Conservation (phyloP, 2,329 filamentous ascomycete genomes). For the Pseudogymnoascus sp. region DNA sequence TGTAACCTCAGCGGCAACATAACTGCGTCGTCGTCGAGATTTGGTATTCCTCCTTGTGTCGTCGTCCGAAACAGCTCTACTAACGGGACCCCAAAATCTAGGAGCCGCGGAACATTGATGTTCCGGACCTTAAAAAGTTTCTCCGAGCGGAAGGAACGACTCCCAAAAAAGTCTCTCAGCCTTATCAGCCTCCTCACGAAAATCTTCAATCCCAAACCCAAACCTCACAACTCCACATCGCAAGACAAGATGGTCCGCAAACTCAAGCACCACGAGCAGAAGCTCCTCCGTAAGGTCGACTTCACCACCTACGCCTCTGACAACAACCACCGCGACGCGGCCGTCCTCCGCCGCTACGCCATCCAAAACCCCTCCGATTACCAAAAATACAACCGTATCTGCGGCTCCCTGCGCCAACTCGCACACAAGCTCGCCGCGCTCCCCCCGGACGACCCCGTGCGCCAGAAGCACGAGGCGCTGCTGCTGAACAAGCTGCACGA, state of each 20-base stretch:
- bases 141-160: background rate
- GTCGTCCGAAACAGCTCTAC: background rate
- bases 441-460: constrained; percentile 67
- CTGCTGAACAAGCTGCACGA: constrained; percentile 87
- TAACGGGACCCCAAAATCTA: background rate
- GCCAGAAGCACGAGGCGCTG: constrained; percentile 76
- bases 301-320: constrained; percentile 92
- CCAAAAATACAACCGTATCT: constrained; percentile 56
- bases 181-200: constrained; percentile 6
- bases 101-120: background rate
- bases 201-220: background rate
- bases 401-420: constrained; percentile 79
- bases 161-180: background rate
- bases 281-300: constrained; percentile 85
- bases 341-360: constrained; percentile 75
- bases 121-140: background rate
- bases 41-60: background rate
- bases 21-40: background rate
- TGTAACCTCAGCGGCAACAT: constrained; percentile 25
- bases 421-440: constrained; percentile 82
- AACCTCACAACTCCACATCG: background rate
- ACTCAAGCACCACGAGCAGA: constrained; percentile 94
- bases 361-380: constrained; percentile 88
- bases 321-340: constrained; percentile 73
- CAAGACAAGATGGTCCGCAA: constrained; percentile 69